phyloP scores from a whole-genome alignment of 2,329 filamentous ascomycete species.

The Phyllosticta ampelicida region DNA sequence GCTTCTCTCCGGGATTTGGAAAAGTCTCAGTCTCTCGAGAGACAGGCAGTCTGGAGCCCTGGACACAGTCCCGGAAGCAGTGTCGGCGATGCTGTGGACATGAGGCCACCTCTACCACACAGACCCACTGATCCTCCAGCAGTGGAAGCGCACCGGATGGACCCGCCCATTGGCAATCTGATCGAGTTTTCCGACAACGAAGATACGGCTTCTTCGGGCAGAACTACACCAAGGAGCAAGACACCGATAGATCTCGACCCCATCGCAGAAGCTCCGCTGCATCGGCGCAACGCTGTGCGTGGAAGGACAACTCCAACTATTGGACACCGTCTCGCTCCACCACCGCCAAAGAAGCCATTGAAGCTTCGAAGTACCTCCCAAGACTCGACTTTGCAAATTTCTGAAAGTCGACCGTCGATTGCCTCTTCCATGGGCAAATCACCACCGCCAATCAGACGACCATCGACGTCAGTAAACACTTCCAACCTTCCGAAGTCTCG shows the following conservation, averaged over 20 bases:
- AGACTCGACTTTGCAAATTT: constrained; percentile 13
- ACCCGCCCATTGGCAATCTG: constrained; percentile 25
- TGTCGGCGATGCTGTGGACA: constrained; percentile 24
- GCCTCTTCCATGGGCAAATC: constrained; percentile 11
- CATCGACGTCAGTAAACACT: constrained; percentile 4
- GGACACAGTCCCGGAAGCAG: constrained; percentile 23
- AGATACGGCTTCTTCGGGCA: constrained; percentile 1
- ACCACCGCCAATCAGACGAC: constrained; percentile 23
- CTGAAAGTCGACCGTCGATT: constrained; percentile 11
- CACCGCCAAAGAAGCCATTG: constrained; percentile 19
- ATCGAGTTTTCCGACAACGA: constrained; percentile 40
- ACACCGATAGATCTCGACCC: constrained; percentile 13
- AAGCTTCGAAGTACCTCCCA: constrained; percentile 30
- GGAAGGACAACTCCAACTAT: constrained; percentile 2
- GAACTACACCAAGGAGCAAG: constrained; percentile 14
- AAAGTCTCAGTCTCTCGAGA: constrained; percentile 18
- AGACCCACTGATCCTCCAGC: constrained; percentile 18
- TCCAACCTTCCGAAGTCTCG: not conserved
- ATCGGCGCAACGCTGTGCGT: constrained; percentile 11
- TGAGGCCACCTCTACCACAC: constrained; percentile 28
- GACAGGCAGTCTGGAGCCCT: constrained; percentile 17
- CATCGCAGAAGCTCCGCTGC: constrained; percentile 13
- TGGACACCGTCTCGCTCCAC: constrained; percentile 3
- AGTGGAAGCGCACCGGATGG: constrained; percentile 16
- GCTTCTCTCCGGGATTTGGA: constrained; percentile 38